Evolutionary conservation across 805 yeast genomes (phyloP), one percentile per base, ranked within the genome.

Genomic region (Metschnikowia drakensbergensis): DNA sequence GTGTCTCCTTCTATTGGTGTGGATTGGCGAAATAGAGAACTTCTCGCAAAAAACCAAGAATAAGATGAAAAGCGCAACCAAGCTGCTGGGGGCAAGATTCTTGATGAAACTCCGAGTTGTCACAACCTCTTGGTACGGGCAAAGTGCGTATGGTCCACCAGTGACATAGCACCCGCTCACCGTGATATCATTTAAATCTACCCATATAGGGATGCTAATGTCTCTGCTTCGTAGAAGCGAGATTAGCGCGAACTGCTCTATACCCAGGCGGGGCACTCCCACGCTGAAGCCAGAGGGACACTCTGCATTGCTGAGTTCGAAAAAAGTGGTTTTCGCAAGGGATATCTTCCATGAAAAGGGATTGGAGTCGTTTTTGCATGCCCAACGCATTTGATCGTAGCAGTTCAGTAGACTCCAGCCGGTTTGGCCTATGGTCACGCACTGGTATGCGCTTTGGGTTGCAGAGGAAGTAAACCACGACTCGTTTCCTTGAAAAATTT

Each of bases 111-210:
- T 79, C 45, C 81, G 72, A 30, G 71, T 69, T 4, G 83, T 72
- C 7, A 81, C 73, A 0, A 76, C 75, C 40, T 70, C 71, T 48
- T 78, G 80, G 61, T 90, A 90, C 0, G 97, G 97, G 62, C 98
- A 91, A 30, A 68, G 61, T 0, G 92, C 84, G 52, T 79, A 74
- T 0, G 88, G 80, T 0, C 96, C 96, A 1, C 96, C 96, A 9
- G 79, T 65, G 4, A 90, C 90, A 91, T 94, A 92, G 60, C 98
- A 91, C 47, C 81, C 78, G 3, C 76, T 67, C 22, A 83, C 81
- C 0, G 88, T 78, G 23, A 92, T 74, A 13, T 91, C 88, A 61
- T 92, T 91, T 53, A 89, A 57, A 65, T 88, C 89, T 3, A 89
- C 79, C 97, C 97, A 91, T 0, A 81, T 69, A 0, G 79, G 78